Evolutionary conservation across 495 filamentous ascomycete species (phyloP).

Genomic region (Hypoxylon intermedium): DNA sequence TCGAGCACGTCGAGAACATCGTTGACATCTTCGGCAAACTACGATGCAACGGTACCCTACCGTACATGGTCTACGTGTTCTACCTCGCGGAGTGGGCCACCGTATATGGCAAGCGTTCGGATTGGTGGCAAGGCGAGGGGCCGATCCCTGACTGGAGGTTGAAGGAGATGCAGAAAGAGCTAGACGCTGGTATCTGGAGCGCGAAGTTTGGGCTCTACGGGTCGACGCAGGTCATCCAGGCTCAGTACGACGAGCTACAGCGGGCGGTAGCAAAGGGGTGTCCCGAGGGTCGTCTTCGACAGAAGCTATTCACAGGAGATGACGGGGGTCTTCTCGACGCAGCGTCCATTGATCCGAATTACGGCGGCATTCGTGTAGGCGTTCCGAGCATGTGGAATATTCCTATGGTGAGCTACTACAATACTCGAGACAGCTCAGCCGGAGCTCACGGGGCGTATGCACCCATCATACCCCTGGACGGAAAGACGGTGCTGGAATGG

Average conservation of each 20-base stretch:
- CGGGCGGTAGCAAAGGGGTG: conserved; percentile 41
- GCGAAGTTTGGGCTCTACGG: conserved; percentile 58
- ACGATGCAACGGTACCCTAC: conserved; percentile 47
- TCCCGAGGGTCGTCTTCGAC: conserved; percentile 47
- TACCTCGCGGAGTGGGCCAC: conserved; percentile 57
- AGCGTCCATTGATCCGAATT: conserved; percentile 39
- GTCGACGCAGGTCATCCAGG: conserved; percentile 51
- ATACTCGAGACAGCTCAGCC: conserved; percentile 39
- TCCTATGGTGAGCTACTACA: conserved; percentile 51
- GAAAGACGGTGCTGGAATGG: conserved; percentile 50
- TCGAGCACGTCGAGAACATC: conserved; percentile 54
- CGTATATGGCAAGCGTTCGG: conserved; percentile 53
- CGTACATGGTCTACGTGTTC: conserved; percentile 54
- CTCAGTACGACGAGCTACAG: conserved; percentile 56
- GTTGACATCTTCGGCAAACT: conserved; percentile 50
- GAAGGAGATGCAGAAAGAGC: conserved; percentile 52
- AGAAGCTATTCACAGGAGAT: conserved; percentile 47
- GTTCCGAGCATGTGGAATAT: conserved; percentile 52
- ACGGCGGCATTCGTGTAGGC: conserved; percentile 51
- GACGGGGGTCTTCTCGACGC: conserved; percentile 50
- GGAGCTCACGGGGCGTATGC: conserved; percentile 54
- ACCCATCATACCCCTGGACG: conserved; percentile 50
- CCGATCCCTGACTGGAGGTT: conserved; percentile 55
- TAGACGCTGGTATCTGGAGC: conserved; percentile 54
- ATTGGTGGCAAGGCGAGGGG: conserved; percentile 53